A percentile compares a stretch with the other conserved stretches of the same genome.
Conservation (phyloP, 2,329 filamentous ascomycete species). For the Aspergillus sp. region DNA sequence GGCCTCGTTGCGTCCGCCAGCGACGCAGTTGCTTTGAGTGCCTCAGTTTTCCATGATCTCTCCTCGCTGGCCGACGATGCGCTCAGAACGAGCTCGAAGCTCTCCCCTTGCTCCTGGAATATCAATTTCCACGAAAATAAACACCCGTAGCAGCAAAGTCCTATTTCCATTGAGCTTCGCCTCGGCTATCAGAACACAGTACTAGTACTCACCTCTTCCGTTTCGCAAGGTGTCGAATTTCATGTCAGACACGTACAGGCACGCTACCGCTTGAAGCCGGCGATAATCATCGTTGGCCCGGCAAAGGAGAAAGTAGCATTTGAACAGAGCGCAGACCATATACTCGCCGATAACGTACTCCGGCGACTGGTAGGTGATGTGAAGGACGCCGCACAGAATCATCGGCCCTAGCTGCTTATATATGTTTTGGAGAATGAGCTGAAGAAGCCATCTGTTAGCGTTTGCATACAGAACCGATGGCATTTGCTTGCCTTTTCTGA, state of each 20-base stretch:
- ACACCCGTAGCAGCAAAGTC: slow-evolving; percentile 76
- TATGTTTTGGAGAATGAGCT: slow-evolving; percentile 38
- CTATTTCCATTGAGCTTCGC: too few relatives aligned
- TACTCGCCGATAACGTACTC: slow-evolving; percentile 65
- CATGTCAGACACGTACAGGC: slow-evolving; percentile 50
- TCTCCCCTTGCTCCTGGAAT: slow-evolving; percentile 65
- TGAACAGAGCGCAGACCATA: slow-evolving; percentile 77
- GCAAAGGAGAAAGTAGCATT: slow-evolving; percentile 68
- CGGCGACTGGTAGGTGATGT: slow-evolving; percentile 70
- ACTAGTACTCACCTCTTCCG: slow-evolving; percentile 29
- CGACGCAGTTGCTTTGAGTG: slow-evolving; percentile 45
- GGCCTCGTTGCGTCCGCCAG: slow-evolving; percentile 44
- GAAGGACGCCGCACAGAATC: slow-evolving; percentile 69
- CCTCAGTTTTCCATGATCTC: slow-evolving; percentile 64
- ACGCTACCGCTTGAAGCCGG: slow-evolving; percentile 64
- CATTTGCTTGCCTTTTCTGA: slow-evolving; percentile 61
- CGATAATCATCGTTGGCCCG: slow-evolving; percentile 54
- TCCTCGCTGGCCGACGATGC: slow-evolving; percentile 77
- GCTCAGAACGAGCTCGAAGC: slow-evolving; percentile 79
- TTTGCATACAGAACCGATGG: slow-evolving; percentile 1
- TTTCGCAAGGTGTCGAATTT: slow-evolving; percentile 28
- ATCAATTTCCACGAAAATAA: slow-evolving; percentile 86
- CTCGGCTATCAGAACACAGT: too few relatives aligned
- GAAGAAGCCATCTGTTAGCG: slow-evolving; percentile 5
- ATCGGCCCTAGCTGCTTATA: slow-evolving; percentile 74